A percentile compares a stretch with the other conserved stretches of the same genome.
These are phyloP conservation scores for Mycena citricolor DNA, from an alignment of 1,284 basidiomycete genomes.

Conservation along the genomic window DNA sequence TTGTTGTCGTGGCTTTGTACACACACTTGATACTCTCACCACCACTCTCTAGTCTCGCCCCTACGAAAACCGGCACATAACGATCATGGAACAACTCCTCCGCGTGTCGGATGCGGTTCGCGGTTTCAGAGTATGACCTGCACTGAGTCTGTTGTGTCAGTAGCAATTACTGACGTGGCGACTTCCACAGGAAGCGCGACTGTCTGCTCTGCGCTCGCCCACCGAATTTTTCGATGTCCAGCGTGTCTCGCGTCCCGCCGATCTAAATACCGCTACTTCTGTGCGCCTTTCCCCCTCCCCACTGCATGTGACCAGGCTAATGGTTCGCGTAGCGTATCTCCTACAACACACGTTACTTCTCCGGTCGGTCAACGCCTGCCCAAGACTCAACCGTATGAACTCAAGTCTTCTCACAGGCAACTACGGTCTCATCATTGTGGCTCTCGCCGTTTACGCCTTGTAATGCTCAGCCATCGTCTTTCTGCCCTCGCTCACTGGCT, in stretches of 20 bases:
- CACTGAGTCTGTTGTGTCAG: neutral
- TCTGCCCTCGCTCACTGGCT: constrained; percentile 28
- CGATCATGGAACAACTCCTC: constrained; percentile 21
- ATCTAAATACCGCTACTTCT: constrained; percentile 68
- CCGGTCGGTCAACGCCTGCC: constrained; percentile 46
- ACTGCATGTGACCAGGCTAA: neutral
- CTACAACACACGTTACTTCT: constrained; percentile 94
- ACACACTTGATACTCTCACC: too few species aligned
- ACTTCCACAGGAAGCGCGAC: constrained; percentile 73
- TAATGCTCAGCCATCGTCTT: constrained; percentile 40
- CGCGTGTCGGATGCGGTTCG: constrained; percentile 16
- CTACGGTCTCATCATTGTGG: constrained; percentile 81
- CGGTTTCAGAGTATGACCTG: constrained; percentile 11
- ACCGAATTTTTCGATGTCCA: constrained; percentile 89
- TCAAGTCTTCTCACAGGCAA: constrained; percentile 54
- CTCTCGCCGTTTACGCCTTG: constrained; percentile 89
- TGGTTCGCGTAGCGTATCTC: constrained; percentile 70
- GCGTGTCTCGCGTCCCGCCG: constrained; percentile 79
- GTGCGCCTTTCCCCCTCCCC: constrained; percentile 39
- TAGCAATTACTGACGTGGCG: too few species aligned
- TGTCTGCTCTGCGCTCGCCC: constrained; percentile 79
- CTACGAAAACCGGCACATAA: neutral
- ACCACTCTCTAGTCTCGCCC: too few species aligned
- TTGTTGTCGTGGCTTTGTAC: too few species aligned
- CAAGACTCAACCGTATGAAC: constrained; percentile 3